Evolutionary conservation across 208 protist genomes (phyloP).

Genomic region (Wallacemonas sp.): DNA sequence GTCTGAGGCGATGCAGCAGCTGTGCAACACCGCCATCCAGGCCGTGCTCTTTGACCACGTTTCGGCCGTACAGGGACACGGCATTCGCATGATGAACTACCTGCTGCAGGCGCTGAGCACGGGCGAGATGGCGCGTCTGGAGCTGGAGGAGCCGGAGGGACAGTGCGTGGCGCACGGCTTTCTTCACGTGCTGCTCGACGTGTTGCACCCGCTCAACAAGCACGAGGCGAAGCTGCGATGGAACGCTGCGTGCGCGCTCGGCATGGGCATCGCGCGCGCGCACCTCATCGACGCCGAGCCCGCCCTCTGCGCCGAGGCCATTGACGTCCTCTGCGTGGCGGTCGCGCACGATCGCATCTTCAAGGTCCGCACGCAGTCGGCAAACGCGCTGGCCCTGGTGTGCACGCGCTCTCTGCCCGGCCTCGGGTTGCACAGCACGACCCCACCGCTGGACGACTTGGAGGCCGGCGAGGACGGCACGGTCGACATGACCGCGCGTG

Average conservation of each 20-base stretch:
- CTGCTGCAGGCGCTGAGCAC: conserved; percentile 58
- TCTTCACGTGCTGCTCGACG: conserved; percentile 53
- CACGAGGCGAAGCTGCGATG: conserved; percentile 75
- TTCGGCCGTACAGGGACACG: conserved; percentile 56
- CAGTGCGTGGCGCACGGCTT: conserved; percentile 75
- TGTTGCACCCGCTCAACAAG: conserved; percentile 33
- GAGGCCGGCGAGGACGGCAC: conserved; percentile 31
- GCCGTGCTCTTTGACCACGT: conserved; percentile 43
- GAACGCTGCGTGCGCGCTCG: conserved; percentile 78
- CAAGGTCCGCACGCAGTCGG: conserved; percentile 86
- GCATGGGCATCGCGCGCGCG: conserved; percentile 49
- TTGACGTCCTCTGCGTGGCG: conserved; percentile 51
- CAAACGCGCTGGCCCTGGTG: conserved; percentile 43
- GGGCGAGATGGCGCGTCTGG: conserved; percentile 60
- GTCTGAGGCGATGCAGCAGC: conserved; percentile 34
- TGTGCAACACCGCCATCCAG: conserved; percentile 67
- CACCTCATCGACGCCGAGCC: conserved; percentile 77
- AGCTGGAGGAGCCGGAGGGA: conserved; percentile 38
- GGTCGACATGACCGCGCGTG: conserved; percentile 45
- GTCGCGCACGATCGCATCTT: conserved; percentile 70
- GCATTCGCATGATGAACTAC: conserved; percentile 85
- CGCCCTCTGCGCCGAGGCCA: conserved; percentile 38
- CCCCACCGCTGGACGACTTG: conserved; percentile 1
- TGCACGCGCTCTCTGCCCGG: conserved; percentile 21
- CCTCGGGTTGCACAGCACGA: not conserved